Percentiles rank a stretch among this genome's conserved stretches.
Evolutionary conservation across 495 filamentous ascomycete species (phyloP).

Genomic region (Letharia lupina): DNA sequence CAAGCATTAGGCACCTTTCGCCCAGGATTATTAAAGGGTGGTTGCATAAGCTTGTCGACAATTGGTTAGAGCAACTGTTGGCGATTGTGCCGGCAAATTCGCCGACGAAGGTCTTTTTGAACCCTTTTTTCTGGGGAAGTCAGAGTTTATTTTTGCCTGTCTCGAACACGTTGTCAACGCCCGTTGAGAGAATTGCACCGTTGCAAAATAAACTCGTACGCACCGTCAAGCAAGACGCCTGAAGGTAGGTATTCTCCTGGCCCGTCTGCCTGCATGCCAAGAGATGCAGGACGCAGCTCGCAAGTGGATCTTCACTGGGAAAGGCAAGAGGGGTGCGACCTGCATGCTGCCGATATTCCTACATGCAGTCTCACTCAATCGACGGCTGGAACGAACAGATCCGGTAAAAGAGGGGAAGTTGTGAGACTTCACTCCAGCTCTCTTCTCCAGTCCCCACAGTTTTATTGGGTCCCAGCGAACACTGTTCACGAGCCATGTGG

Average conservation of each 20-base stretch:
- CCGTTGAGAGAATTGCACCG: too few species aligned
- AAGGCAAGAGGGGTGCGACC: neutral
- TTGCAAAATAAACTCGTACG: too few species aligned
- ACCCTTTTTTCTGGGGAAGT: neutral
- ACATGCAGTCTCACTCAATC: neutral
- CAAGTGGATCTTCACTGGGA: neutral
- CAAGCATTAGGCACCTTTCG: neutral
- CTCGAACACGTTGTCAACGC: neutral
- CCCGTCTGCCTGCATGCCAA: neutral
- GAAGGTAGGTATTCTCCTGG: too few species aligned
- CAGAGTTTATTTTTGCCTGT: conserved; percentile 1
- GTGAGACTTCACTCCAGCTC: neutral
- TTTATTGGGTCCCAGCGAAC: neutral
- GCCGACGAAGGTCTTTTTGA: neutral
- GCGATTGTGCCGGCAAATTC: neutral
- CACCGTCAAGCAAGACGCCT: neutral
- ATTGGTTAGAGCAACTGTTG: neutral
- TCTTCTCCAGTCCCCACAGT: neutral
- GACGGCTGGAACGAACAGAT: neutral
- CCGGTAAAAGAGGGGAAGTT: neutral
- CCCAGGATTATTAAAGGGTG: neutral
- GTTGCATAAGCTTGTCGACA: neutral
- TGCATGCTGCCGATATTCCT: neutral
- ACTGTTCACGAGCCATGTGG: neutral
- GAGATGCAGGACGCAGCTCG: neutral